A percentile compares a stretch with the other conserved stretches of the same genome.
These are phyloP conservation scores for Suhomyces emberorum DNA, from an alignment of 805 yeast genomes.

Conservation along the genomic window DNA sequence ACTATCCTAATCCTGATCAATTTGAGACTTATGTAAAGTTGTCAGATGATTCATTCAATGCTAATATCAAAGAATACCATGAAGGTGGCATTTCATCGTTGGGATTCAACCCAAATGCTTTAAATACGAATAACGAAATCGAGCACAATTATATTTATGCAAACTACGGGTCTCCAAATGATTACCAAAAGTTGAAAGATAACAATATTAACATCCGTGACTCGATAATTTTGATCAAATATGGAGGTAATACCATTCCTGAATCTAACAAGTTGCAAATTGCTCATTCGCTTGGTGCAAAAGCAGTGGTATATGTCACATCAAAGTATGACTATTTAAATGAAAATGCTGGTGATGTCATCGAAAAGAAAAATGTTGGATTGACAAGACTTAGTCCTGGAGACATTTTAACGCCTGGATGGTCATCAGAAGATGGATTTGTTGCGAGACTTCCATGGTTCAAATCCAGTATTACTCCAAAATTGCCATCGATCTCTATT, in stretches of 20 bases:
- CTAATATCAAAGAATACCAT: slow-evolving; percentile 35
- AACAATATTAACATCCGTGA: slow-evolving; percentile 40
- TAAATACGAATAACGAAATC: slow-evolving; percentile 49
- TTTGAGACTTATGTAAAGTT: slow-evolving; percentile 27
- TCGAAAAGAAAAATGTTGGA: slow-evolving; percentile 57
- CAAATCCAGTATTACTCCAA: slow-evolving; percentile 54
- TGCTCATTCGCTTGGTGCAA: slow-evolving; percentile 57
- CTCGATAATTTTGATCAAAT: slow-evolving; percentile 57
- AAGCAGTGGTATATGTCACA: slow-evolving; percentile 65
- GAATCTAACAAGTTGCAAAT: slow-evolving; percentile 37
- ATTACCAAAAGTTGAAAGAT: slow-evolving; percentile 42
- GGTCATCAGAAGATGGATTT: slow-evolving; percentile 46
- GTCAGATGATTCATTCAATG: slow-evolving; percentile 34
- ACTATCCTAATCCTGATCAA: slow-evolving; percentile 51
- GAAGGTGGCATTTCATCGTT: slow-evolving; percentile 30
- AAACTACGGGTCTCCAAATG: slow-evolving; percentile 61
- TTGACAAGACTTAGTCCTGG: slow-evolving; percentile 65
- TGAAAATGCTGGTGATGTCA: slow-evolving; percentile 30
- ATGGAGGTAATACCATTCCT: slow-evolving; percentile 42
- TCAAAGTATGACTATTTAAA: slow-evolving; percentile 16
- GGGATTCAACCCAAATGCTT: slow-evolving; percentile 69
- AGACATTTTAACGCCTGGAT: slow-evolving; percentile 77
- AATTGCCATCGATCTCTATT: slow-evolving; percentile 73
- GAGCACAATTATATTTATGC: slow-evolving; percentile 57
- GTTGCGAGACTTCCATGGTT: slow-evolving; percentile 41